These are phyloP conservation scores for Cyberlindnera galapagoensis DNA, from an alignment of 805 yeast species.

Conservation along the genomic window DNA sequence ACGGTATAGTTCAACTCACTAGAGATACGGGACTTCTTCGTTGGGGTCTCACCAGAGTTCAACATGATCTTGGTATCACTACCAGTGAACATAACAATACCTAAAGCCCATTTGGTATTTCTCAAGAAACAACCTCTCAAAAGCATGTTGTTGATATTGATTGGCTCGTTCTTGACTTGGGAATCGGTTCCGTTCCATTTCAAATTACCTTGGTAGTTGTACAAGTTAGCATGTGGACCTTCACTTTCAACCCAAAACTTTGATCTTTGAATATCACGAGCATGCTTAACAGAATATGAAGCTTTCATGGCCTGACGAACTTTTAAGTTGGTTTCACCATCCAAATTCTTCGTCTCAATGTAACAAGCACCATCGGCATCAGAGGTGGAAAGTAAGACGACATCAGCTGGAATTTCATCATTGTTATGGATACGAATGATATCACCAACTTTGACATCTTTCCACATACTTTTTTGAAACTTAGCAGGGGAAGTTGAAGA, in stretches of 20 bases:
- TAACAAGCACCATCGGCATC: conserved; percentile 65
- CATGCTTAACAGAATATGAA: conserved; percentile 41
- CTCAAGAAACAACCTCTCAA: conserved; percentile 73
- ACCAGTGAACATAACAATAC: conserved; percentile 72
- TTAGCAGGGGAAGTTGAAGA: conserved; percentile 40
- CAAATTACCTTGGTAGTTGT: conserved; percentile 69
- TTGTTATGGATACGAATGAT: conserved; percentile 63
- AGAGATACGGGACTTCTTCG: conserved; percentile 69
- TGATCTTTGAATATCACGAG: conserved; percentile 42
- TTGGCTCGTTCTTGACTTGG: conserved; percentile 48
- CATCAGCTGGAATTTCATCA: conserved; percentile 80
- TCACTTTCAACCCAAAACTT: conserved; percentile 72
- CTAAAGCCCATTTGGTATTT: conserved; percentile 80
- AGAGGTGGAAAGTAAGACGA: conserved; percentile 57
- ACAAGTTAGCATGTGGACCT: conserved; percentile 76
- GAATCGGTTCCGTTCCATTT: conserved; percentile 38
- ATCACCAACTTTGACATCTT: conserved; percentile 68
- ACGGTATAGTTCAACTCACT: conserved; percentile 69
- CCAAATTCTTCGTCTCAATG: conserved; percentile 75
- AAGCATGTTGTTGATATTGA: conserved; percentile 61
- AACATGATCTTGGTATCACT: conserved; percentile 75
- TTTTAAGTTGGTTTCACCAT: conserved; percentile 76
- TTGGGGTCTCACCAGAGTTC: conserved; percentile 74
- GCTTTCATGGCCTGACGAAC: conserved; percentile 68
- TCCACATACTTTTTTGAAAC: conserved; percentile 51